Conservation (phyloP, 1,139 yeast genomes). For the Groenewaldozyma sp. region DNA sequence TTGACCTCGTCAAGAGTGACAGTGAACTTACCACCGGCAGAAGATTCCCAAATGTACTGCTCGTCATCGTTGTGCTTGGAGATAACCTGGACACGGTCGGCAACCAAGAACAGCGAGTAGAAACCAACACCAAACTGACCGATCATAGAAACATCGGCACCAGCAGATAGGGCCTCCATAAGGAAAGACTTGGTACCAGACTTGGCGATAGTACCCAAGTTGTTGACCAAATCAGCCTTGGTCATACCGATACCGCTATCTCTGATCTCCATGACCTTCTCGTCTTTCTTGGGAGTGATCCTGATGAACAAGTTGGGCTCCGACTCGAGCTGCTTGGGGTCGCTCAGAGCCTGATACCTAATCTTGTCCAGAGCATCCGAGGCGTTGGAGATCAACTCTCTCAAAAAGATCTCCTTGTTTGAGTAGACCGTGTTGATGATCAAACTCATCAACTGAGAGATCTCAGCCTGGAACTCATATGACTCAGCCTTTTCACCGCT, state of each 20-base stretch:
- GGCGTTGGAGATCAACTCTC: slow-evolving; percentile 98
- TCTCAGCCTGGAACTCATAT: slow-evolving; percentile 97
- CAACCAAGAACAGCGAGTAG: slow-evolving; percentile 98
- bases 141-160: slow-evolving; percentile 99
- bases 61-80: slow-evolving; percentile 99
- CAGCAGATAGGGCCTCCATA: slow-evolving; percentile 98
- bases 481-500: slow-evolving; percentile 27
- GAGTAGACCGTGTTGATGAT: slow-evolving; percentile 99
- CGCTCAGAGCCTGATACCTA: slow-evolving; percentile 92
- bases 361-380: slow-evolving; percentile 95
- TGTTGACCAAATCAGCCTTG: slow-evolving; percentile 97
- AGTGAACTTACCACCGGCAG: slow-evolving; percentile 99
- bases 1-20: slow-evolving; percentile 79
- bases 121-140: slow-evolving; percentile 99
- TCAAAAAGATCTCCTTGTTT: slow-evolving; percentile 96
- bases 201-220: slow-evolving; percentile 99
- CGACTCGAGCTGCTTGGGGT: slow-evolving; percentile 82
- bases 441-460: slow-evolving; percentile 99
- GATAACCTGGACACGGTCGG: slow-evolving; percentile 97
- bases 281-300: slow-evolving; percentile 93
- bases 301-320: slow-evolving; percentile 97
- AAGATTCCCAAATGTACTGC: slow-evolving; percentile 99
- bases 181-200: slow-evolving; percentile 96
- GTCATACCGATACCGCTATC: slow-evolving; percentile 99
- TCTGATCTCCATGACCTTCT: slow-evolving; percentile 91